Evolutionary conservation across 2,329 filamentous ascomycete genomes (phyloP).

Genomic region (Dothideomycetidae sp.): DNA sequence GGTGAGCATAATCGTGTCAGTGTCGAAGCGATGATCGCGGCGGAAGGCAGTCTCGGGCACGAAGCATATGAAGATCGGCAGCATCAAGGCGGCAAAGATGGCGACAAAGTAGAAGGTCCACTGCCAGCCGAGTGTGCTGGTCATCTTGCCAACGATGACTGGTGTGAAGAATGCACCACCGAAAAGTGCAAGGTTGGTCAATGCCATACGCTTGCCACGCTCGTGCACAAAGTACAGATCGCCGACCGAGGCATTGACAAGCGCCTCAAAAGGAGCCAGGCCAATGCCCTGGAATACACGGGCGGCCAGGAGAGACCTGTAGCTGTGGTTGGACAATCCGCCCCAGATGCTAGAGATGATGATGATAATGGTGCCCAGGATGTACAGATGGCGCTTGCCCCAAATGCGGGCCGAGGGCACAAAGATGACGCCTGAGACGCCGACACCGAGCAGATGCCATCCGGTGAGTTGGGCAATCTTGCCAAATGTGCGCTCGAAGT

Average conservation of each 20-base stretch:
- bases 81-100: conserved; percentile 59
- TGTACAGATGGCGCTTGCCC: conserved; percentile 82
- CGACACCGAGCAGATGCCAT: conserved; percentile 73
- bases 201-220: conserved; percentile 70
- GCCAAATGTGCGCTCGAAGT: conserved; percentile 54
- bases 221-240: conserved; percentile 85
- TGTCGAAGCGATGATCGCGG: conserved; percentile 53
- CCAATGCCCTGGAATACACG: conserved; percentile 77
- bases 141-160: conserved; percentile 81
- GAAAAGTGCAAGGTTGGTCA: conserved; percentile 56
- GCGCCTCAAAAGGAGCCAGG: conserved; percentile 73
- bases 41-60: conserved; percentile 75
- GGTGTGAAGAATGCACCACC: conserved; percentile 66
- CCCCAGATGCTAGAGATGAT: conserved; percentile 66
- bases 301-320: conserved; percentile 60
- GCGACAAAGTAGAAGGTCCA: conserved; percentile 84
- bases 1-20: conserved; percentile 38
- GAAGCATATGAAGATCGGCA: conserved; percentile 61
- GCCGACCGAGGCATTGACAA: conserved; percentile 78
- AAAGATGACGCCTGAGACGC: conserved; percentile 67
- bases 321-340: conserved; percentile 51
- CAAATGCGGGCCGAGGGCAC: conserved; percentile 79
- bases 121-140: conserved; percentile 58
- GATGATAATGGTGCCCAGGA: conserved; percentile 61
- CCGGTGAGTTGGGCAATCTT: conserved; percentile 70